Percentiles rank a stretch among this genome's conserved stretches.
These are phyloP conservation scores for Thalassiosira livingstoniorum DNA, from an alignment of 352 stramenopile species.

Conservation along the genomic window DNA sequence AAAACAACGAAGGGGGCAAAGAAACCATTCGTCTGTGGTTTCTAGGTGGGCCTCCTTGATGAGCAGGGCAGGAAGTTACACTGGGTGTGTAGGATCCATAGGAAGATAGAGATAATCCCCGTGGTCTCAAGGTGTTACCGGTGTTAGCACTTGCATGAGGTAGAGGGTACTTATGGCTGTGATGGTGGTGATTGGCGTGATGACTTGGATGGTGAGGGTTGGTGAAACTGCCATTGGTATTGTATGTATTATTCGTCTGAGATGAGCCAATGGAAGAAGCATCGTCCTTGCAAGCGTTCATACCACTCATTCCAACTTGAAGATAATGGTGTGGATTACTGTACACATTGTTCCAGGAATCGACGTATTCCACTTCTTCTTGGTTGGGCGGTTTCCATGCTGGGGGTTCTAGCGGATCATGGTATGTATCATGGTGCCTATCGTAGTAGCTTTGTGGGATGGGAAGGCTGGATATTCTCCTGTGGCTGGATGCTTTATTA, in stretches of 20 bases:
- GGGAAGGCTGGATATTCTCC: background rate
- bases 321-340: conserved; percentile 52
- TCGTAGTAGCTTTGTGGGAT: background rate
- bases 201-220: background rate
- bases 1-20: conserved; percentile 49
- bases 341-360: conserved; percentile 51
- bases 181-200: background rate
- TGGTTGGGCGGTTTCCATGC: conserved; percentile 53
- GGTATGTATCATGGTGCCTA: conserved; percentile 15
- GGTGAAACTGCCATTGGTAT: conserved; percentile 19
- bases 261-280: conserved; percentile 54
- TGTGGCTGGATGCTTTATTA: background rate
- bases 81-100: conserved; percentile 29
- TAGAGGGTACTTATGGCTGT: background rate
- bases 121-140: conserved; percentile 29
- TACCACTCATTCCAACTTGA: conserved; percentile 6
- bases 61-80: conserved; percentile 29
- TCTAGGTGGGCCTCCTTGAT: background rate
- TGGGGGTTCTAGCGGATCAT: conserved; percentile 45
- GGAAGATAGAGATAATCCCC: conserved; percentile 45
- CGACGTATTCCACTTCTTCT: conserved; percentile 55
- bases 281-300: conserved; percentile 30
- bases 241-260: conserved; percentile 53
- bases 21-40: conserved; percentile 54
- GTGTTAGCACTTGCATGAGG: too few relatives aligned